Conservation (phyloP, 306 rosid genomes). For the Morella rubra region DNA sequence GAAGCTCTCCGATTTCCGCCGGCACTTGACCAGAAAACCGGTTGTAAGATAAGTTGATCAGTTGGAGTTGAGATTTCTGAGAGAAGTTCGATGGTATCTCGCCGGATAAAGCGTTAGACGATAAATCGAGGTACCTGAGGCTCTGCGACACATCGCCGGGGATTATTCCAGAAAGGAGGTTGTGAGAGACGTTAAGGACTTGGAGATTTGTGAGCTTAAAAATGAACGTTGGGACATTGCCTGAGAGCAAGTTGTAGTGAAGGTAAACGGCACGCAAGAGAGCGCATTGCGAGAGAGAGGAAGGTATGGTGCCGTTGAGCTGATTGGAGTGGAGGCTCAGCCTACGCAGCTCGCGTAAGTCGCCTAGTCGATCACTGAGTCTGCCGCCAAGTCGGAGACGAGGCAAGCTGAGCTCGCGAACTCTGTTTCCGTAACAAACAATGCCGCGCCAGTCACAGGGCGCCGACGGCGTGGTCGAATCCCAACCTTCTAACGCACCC, state of each 20-base stretch:
- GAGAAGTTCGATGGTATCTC: constrained; percentile 53
- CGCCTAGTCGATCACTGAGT: constrained; percentile 42
- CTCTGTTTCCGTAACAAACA: constrained; percentile 50
- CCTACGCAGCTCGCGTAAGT: constrained; percentile 46
- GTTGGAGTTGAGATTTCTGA: constrained; percentile 49
- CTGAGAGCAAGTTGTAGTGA: constrained; percentile 66
- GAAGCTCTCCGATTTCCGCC: constrained; percentile 41
- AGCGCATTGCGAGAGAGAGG: constrained; percentile 55
- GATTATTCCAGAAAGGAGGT: constrained; percentile 50
- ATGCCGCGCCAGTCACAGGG: constrained; percentile 86
- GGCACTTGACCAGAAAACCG: constrained; percentile 62
- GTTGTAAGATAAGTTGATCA: constrained; percentile 61
- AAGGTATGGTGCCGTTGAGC: constrained; percentile 66
- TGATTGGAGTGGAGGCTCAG: constrained; percentile 72
- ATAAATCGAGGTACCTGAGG: constrained; percentile 56
- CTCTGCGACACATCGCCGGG: constrained; percentile 37
- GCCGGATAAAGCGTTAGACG: constrained; percentile 61
- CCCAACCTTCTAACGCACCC: constrained; percentile 59
- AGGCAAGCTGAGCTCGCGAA: constrained; percentile 56
- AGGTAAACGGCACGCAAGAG: constrained; percentile 67
- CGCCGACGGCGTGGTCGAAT: constrained; percentile 53
- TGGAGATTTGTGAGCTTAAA: constrained; percentile 73
- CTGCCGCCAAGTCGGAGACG: constrained; percentile 68
- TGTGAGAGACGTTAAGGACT: constrained; percentile 56
- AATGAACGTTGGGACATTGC: constrained; percentile 46